Conservation (phyloP, 495 filamentous ascomycete genomes). For the Xylaria grammica region DNA sequence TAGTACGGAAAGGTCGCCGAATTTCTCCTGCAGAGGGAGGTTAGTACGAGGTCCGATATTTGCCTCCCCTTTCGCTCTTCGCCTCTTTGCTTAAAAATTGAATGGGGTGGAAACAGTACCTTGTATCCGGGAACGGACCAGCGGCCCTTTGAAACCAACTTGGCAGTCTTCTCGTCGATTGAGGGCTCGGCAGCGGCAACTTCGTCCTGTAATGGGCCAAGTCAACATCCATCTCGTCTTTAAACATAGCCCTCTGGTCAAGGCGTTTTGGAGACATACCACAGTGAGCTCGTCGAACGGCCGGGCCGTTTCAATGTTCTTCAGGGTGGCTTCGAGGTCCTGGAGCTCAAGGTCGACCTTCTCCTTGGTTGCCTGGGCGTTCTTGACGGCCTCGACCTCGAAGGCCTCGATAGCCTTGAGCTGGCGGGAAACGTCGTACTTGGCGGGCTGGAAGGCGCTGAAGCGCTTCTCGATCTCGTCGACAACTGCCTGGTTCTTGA, state of each 20-base stretch:
- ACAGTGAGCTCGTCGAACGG: constrained; percentile 98
- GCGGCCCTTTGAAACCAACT: constrained; percentile 94
- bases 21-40: constrained; percentile 76
- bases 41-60: constrained; percentile 18
- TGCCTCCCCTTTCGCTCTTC: neutral
- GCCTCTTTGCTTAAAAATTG: neutral
- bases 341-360: constrained; percentile 91
- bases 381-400: constrained; percentile 95
- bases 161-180: constrained; percentile 90
- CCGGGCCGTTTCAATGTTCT: constrained; percentile 95
- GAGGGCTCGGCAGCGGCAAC: constrained; percentile 89
- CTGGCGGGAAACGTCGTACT: constrained; percentile 88
- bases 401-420: constrained; percentile 97
- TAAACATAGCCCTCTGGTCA: neutral
- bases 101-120: constrained; percentile 56
- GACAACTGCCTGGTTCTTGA: constrained; percentile 93
- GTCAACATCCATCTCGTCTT: constrained; percentile 21
- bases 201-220: constrained; percentile 72
- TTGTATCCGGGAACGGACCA: constrained; percentile 99
- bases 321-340: constrained; percentile 89
- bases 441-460: constrained; percentile 83
- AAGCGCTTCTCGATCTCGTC: constrained; percentile 97
- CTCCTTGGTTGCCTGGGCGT: constrained; percentile 92
- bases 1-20: constrained; percentile 91
- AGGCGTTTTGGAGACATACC: constrained; percentile 63